Base-by-base conservation (phyloP, 371 early-diverging fungal species). In the Apophysomyces variabilis region DNA sequence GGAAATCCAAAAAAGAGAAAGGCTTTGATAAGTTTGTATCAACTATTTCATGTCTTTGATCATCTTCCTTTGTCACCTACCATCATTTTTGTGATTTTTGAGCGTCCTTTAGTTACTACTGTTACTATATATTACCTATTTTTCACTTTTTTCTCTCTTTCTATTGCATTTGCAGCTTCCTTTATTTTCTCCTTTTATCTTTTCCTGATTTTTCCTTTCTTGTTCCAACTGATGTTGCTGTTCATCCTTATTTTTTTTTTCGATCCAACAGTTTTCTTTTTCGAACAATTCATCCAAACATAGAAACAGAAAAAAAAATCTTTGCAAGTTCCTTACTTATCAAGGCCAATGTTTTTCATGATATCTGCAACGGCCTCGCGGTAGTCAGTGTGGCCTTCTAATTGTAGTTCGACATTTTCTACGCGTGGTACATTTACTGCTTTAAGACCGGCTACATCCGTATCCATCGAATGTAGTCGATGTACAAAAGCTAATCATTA, bases 381-480 rank as follows among this genome's bases (percentile, higher is more conserved):
- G 70, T 98, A 98, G 38, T 89, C 89, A 43, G 93, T 79, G 73
- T 98, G 99, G 0, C 97, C 95, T 21, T 90, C 88, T 38, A 97
- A 82, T 6, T 90, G 86, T 57, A 95, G 78, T 64, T 90, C 85
- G 7, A 94, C 71, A 66, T 96, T 96, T 67, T 94, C 95, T 21
- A 98, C 78, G 21, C 85, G 71, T 4, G 77, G 70, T 11, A 81
- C 76, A 11, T 74, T 76, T 0, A 93, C 84, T 8, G 95, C 89
- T 7, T 83, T 79, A 44, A 97, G 76, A 0, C 98, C 98, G 0
- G 96, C 96, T 9, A 96, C 92, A 57, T 89, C 86, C 13, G 80
- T 79, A 47, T 83, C 88, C 71, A 71, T 73, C 18, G 76, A 91
- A 85, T 73, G 89, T 61, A 77, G 84, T 70, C 74, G 92, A 82